Conservation (phyloP, 2,329 filamentous ascomycete species). For the Colletotrichum truncatum region DNA sequence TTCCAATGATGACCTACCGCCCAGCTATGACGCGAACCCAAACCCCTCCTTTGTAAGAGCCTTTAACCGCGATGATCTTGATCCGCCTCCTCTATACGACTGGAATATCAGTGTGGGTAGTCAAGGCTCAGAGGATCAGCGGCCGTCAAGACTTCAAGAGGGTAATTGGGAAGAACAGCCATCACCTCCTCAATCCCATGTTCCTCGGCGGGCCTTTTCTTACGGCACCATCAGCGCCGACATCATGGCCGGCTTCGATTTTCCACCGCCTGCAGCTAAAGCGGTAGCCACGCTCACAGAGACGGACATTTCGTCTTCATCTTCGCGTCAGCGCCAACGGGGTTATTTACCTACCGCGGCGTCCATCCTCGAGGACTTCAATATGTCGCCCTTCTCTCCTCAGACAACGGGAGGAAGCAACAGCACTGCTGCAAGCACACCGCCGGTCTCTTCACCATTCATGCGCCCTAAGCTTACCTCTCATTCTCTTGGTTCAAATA, state of each 20-base stretch:
- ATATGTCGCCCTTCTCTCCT: constrained; percentile 13
- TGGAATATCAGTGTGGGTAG: constrained; percentile 35
- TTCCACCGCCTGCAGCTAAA: background rate
- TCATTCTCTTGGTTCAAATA: constrained; percentile 24
- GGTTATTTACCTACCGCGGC: constrained; percentile 26
- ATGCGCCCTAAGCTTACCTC: constrained; percentile 5
- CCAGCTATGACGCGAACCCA: constrained; percentile 39
- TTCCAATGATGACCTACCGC: constrained; percentile 16
- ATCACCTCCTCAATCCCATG: background rate
- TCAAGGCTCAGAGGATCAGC: background rate
- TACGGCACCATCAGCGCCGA: constrained; percentile 25
- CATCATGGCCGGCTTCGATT: constrained; percentile 28
- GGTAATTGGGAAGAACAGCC: background rate
- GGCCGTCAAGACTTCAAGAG: background rate
- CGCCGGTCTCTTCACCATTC: constrained; percentile 32
- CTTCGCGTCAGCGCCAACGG: background rate
- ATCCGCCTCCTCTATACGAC: constrained; percentile 40
- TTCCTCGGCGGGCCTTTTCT: background rate
- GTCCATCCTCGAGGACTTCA: constrained; percentile 30
- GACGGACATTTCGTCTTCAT: background rate
- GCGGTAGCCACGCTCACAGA: background rate
- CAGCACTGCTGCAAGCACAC: constrained; percentile 23
- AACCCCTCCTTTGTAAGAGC: constrained; percentile 41
- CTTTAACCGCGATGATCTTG: constrained; percentile 41
- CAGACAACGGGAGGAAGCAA: constrained; percentile 4